Evolutionary conservation across 768 basidiomycete genomes (phyloP), one percentile per base, ranked within the genome.

Genomic region (Grammothele lineata): DNA sequence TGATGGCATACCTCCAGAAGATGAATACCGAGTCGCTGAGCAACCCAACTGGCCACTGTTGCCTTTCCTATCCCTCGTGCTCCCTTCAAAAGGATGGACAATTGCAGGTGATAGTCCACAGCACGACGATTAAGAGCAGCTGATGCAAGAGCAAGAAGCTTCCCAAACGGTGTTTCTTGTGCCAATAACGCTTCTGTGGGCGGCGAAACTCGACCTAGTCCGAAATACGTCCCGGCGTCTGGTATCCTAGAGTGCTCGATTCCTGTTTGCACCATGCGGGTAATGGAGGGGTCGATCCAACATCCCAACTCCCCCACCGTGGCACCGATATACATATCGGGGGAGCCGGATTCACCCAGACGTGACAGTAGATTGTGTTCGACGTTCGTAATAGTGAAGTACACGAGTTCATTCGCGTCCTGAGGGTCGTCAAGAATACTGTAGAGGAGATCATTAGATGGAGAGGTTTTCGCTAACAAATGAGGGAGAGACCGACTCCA

Each of bases 21-120:
- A 63, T 92, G 91, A 47, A 93, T 73, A 11, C 91, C 92, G 2
- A 92, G 66, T 4, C 66, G 66, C 38, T 74, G 73, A 5, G 85
- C 77, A 11, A 84, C 77, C 64, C 67, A 70, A 5, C 64, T 62
- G 0, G 82, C 77, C 5, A 76, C 66, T 0, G 84, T 84, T 50
- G 78, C 80, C 68, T 97, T 98, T 2, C 96, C 95, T 1, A 74
- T 71, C 1, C 94, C 93, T 45, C 86, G 71, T 0, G 81, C 71
- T 0, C 95, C 95, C 51, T 85, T 85, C 33, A 97, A 60, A 1
- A 96, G 68, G 7, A 94, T 69, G 0, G 87, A 83, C 8, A 92
- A 65, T 37, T 80, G 76, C 2, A 93, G 68, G 38, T 77, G 71
- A 46, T 83, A 85, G 43, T 78, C 72, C 14, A 78, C 62, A 3